Percentiles rank a stretch among this genome's conserved stretches.
These are phyloP conservation scores for Schwanniomyces etchellsii DNA, from an alignment of 1,139 yeast genomes.

Conservation along the genomic window DNA sequence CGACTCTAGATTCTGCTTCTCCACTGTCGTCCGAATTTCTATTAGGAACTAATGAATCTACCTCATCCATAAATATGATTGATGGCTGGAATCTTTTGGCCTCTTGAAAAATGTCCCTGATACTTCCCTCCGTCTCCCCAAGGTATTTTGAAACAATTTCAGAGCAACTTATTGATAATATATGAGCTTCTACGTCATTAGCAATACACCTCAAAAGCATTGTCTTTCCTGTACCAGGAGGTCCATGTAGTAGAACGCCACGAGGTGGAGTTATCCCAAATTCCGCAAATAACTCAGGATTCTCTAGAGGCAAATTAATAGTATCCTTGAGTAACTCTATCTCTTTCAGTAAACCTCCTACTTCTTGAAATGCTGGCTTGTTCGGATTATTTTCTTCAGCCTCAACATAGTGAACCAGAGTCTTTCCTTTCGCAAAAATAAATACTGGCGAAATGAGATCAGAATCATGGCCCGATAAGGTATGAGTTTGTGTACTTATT, in stretches of 20 bases:
- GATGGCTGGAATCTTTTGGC: constrained; percentile 84
- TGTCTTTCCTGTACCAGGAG: constrained; percentile 97
- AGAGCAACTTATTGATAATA: constrained; percentile 83
- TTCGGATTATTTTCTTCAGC: constrained; percentile 11
- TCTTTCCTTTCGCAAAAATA: constrained; percentile 35
- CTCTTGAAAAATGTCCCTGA: constrained; percentile 77
- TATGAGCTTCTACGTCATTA: constrained; percentile 65
- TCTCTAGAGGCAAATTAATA: constrained; percentile 74
- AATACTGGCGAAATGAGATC: constrained; percentile 34
- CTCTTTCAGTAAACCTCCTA: constrained; percentile 77
- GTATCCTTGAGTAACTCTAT: constrained; percentile 58
- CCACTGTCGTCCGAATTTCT: constrained; percentile 81
- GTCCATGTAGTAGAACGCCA: constrained; percentile 87
- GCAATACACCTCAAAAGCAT: constrained; percentile 83
- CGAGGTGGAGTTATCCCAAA: constrained; percentile 91
- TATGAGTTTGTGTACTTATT: constrained; percentile 7
- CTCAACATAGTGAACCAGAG: constrained; percentile 16
- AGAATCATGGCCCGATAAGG: constrained; percentile 7
- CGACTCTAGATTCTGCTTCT: constrained; percentile 83
- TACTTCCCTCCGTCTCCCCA: constrained; percentile 87
- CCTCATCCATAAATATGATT: constrained; percentile 83
- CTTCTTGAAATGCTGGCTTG: constrained; percentile 39
- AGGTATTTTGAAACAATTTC: constrained; percentile 86
- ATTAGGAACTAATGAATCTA: constrained; percentile 85
- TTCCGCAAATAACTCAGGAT: constrained; percentile 69